Base-by-base conservation (phyloP, 2,329 filamentous ascomycete species). In the Clarireedia hainanense region DNA sequence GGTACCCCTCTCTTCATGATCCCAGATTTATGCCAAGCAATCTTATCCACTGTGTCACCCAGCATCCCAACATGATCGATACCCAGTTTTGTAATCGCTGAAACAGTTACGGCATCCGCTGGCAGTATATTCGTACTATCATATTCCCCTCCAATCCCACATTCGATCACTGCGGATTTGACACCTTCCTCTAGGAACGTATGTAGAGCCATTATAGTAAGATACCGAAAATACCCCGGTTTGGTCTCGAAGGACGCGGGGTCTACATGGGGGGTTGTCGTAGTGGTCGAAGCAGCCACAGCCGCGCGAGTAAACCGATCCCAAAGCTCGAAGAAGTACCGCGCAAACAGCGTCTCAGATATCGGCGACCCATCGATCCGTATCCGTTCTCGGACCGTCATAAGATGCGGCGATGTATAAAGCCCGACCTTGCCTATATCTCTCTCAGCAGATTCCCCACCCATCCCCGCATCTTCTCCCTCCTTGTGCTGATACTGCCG, bases 11-110 rank as follows among this genome's bases (percentile, higher is more conserved):
- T 51, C 70, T 95, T 96, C 69, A 95, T 86, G 46, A 96, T 88
- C 1, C 91, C 91, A 6, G 85, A 86, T 71, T 96, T 96, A 69
- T 96, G 89, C 91, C 91, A 96, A 3, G 91, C 85, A 61, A 96
- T 96, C 66, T 89, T 76, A 56, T 88, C 84, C 50, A 92, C 80
- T 0, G 89, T 91, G 39, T 80, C 77, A 10, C 91, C 91, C 37
- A 96, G 76, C 78, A 95, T 84, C 4, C 80, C 83, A 1, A 86
- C 84, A 70, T 96, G 91, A 65, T 96, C 91, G 58, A 96, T 86
- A 3, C 89, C 91, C 45, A 96, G 71, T 65, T 86, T 90, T 20
- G 90, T 85, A 39, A 96, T 84, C 0, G 84, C 85, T 6, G 81
- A 84, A 1, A 91, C 86, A 12, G 80, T 77, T 10, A 78, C 75